A percentile compares a stretch with the other conserved stretches of the same genome.
Conservation (phyloP, 257 asterid genomes). For the Nicotiana tabacum region DNA sequence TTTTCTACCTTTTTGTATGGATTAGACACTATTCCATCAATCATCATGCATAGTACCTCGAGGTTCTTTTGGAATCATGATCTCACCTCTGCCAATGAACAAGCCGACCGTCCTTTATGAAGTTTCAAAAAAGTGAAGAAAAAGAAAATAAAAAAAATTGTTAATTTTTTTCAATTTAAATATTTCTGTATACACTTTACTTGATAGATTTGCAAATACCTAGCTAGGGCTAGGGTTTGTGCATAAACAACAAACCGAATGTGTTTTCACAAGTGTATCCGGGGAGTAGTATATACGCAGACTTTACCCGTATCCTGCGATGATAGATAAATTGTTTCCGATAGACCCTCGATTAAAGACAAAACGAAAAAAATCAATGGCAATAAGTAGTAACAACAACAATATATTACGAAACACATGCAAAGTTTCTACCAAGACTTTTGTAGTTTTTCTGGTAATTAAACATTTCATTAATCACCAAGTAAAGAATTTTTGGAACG, state of each 20-base stretch:
- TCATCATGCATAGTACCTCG: not conserved
- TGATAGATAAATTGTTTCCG: accelerated
- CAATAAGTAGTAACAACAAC: no score
- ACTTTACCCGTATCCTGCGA: accelerated
- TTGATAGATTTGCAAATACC: not conserved
- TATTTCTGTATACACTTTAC: no score
- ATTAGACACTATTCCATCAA: not conserved
- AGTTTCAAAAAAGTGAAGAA: not conserved
- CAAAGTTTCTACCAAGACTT: not conserved
- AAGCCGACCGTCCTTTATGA: not conserved
- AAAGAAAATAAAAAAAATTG: not conserved
- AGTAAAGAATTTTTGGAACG: no score
- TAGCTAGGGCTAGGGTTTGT: no score
- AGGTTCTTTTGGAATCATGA: slow-evolving; percentile 3
- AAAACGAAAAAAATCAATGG: accelerated
- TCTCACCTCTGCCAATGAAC: not conserved
- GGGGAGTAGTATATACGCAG: no score
- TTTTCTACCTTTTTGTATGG: not conserved
- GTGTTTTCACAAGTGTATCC: no score
- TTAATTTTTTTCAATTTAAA: no score
- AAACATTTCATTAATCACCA: no score
- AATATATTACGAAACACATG: not conserved
- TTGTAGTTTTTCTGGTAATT: no score
- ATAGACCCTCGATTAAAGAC: no score
- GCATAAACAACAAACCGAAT: no score